Evolutionary conservation across 495 filamentous ascomycete species (phyloP), one percentile per base, ranked within the genome.

Genomic region (Tuber calosporum): DNA sequence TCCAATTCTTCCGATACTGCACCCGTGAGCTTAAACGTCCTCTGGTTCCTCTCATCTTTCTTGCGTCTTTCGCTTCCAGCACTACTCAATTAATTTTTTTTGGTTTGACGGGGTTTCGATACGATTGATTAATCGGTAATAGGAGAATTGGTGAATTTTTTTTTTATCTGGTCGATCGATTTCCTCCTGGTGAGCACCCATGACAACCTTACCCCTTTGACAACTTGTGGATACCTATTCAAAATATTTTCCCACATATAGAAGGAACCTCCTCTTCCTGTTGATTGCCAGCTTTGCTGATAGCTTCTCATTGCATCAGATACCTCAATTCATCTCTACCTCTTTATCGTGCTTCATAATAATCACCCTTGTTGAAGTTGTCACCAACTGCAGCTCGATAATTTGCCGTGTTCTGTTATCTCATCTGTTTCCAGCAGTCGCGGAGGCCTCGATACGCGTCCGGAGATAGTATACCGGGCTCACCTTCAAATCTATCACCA

Each of bases 381-480:
- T 26, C 34, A 62, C 53, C 26, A 34, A 62, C 53, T 34, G 34
- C 53, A 62, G 53, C 13, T 62, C 26, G 53, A 62, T 62, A 62
- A 34, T 15, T 19, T 17, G 53, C 53, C 26, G 26, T 62, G 11
- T 34, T 62, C 53, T 62, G 26, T 26, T 34, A 62, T 30, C 53
- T 34, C 53, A 62, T 19, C 13, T 30, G 41, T 73, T 58, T 67
- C 68, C 70, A 68, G 72, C 75, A 70, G 53, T 71, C 70, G 43
- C 69, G 58, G 66, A 68, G 68, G 66, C 71, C 68, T 70, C 40
- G 62, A 77, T 34, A 69, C 76, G 78, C 72, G 79, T 81, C 79
- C 79, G 78, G 79, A 80, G 62, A 75, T 74, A 80, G 72, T 69
- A 39, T 68, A 68, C 72, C 79, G 79, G 79, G 70, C 73, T 79